Evolutionary conservation across 2,329 filamentous ascomycete genomes (phyloP).

Genomic region (Paecilomyces niveus): DNA sequence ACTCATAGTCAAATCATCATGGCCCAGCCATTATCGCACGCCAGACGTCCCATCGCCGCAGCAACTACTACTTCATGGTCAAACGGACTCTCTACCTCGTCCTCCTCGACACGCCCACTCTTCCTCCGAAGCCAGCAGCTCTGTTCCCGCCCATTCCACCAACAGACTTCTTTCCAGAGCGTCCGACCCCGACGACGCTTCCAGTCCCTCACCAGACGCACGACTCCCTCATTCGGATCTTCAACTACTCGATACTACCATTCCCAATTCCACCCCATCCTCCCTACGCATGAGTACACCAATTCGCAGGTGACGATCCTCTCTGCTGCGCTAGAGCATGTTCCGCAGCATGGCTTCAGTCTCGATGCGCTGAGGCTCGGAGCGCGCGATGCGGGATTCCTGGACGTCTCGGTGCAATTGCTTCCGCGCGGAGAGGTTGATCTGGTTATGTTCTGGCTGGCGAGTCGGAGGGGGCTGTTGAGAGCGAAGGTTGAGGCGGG

Average conservation of each 20-base stretch:
- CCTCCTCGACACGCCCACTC: not conserved
- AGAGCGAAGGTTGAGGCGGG: conserved; percentile 27
- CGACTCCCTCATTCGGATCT: conserved; percentile 2
- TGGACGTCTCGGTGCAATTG: conserved; percentile 77
- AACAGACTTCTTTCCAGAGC: not conserved
- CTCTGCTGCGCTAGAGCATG: conserved; percentile 67
- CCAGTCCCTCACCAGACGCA: conserved; percentile 1
- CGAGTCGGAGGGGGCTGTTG: conserved; percentile 31
- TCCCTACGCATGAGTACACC: conserved; percentile 51
- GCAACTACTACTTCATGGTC: not conserved
- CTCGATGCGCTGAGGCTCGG: conserved; percentile 64
- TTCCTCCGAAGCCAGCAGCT: not conserved
- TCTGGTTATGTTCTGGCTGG: conserved; percentile 54
- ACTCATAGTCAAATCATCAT: not conserved
- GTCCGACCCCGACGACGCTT: not conserved
- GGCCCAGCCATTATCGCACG: conserved; percentile 2
- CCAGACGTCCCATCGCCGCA: not conserved
- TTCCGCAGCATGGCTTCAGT: conserved; percentile 79
- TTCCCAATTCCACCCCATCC: conserved; percentile 62
- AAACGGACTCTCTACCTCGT: not conserved
- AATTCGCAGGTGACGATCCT: conserved; percentile 68
- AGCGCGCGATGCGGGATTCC: conserved; percentile 75
- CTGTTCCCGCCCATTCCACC: not conserved
- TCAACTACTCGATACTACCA: conserved; percentile 52
- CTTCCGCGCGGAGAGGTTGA: conserved; percentile 75